Conservation (phyloP, 1,284 basidiomycete genomes). For the Pseudozyma tsukubaensis region DNA sequence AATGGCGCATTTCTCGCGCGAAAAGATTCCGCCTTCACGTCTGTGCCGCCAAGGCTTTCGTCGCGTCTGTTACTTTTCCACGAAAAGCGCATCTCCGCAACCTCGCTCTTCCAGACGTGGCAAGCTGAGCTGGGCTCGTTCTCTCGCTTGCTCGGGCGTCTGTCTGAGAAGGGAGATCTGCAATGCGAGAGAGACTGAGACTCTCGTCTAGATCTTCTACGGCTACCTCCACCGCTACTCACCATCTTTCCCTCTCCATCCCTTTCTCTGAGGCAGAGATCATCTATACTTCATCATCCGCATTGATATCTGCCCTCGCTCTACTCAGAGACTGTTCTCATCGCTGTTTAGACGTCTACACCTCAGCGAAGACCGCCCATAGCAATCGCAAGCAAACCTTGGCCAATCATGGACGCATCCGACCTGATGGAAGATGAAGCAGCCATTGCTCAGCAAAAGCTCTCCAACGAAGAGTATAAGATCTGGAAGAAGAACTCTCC, state of each 20-base stretch:
- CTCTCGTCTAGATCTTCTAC: not conserved
- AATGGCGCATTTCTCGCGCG: slow-evolving; percentile 7
- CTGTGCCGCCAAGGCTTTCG: not conserved
- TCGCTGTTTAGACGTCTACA: not conserved
- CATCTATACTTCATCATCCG: not conserved
- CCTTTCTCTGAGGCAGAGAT: not conserved
- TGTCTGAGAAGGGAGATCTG: too few relatives aligned
- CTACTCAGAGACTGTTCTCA: not conserved
- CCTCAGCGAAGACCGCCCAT: not conserved
- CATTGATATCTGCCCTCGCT: not conserved
- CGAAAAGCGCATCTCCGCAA: not conserved
- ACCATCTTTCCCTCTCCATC: not conserved
- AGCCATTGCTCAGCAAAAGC: slow-evolving; percentile 60
- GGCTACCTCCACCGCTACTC: not conserved
- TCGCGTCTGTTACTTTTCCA: slow-evolving; percentile 20
- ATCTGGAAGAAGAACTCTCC: slow-evolving; percentile 70
- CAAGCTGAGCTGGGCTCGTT: not conserved
- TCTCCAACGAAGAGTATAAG: slow-evolving; percentile 67
- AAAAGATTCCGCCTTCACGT: slow-evolving; percentile 7
- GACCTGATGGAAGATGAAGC: slow-evolving; percentile 61
- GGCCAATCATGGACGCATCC: slow-evolving; percentile 44
- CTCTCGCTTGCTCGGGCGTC: not conserved
- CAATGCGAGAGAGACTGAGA: too few relatives aligned
- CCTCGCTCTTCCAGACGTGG: not conserved
- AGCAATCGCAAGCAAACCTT: not conserved